Evolutionary conservation across 768 basidiomycete species (phyloP).

Genomic region (Tylopilus vinaceipallidus): DNA sequence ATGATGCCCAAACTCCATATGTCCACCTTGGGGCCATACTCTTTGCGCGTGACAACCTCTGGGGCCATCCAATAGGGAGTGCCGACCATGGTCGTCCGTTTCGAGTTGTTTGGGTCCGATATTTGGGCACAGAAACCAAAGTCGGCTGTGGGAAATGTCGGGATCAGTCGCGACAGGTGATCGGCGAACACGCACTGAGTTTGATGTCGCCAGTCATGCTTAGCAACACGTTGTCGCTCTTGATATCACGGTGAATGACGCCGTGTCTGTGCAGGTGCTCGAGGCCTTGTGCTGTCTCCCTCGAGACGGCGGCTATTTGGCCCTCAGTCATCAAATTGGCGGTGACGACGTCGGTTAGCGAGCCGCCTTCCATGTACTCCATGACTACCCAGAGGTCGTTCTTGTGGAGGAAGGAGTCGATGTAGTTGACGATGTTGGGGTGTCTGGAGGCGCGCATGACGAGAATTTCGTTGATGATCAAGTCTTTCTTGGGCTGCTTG

Average conservation of each 20-base stretch:
- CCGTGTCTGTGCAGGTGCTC: slow-evolving; percentile 95
- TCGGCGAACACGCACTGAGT: slow-evolving; percentile 68
- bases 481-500: slow-evolving; percentile 98
- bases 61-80: slow-evolving; percentile 99
- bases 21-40: slow-evolving; percentile 98
- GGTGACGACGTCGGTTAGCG: slow-evolving; percentile 89
- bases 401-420: slow-evolving; percentile 96
- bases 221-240: slow-evolving; percentile 95
- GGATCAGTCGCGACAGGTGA: background rate
- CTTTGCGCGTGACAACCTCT: slow-evolving; percentile 95
- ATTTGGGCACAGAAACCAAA: slow-evolving; percentile 99
- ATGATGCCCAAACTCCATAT: slow-evolving; percentile 97
- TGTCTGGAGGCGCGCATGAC: slow-evolving; percentile 97
- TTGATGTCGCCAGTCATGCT: slow-evolving; percentile 96
- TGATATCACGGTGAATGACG: slow-evolving; percentile 98
- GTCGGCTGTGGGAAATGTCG: slow-evolving; percentile 76
- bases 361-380: slow-evolving; percentile 99
- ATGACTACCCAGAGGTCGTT: slow-evolving; percentile 99
- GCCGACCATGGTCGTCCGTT: slow-evolving; percentile 97
- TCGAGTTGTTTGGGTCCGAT: slow-evolving; percentile 82
- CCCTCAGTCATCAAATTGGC: slow-evolving; percentile 95
- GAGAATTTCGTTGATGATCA: slow-evolving; percentile 99
- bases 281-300: slow-evolving; percentile 90
- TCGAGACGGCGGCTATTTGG: slow-evolving; percentile 94
- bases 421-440: slow-evolving; percentile 99